Percentiles rank a stretch among this genome's conserved stretches.
These are phyloP conservation scores for Alloteropsis semialata DNA, from an alignment of 176 grass and related monocot genomes.

Conservation along the genomic window DNA sequence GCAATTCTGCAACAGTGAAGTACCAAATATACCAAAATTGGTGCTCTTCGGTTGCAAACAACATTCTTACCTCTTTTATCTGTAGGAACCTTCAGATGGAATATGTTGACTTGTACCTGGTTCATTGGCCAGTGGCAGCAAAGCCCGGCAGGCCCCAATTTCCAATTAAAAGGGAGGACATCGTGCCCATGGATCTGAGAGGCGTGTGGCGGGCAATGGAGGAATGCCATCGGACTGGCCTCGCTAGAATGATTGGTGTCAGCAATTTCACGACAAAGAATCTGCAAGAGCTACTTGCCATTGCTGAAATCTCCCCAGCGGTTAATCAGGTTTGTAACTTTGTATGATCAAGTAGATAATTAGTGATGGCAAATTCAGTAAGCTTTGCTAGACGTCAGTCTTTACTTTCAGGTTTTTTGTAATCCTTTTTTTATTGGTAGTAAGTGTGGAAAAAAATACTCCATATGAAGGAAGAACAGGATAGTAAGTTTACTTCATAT, in stretches of 20 bases:
- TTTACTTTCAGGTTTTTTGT: background rate
- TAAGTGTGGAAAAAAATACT: background rate
- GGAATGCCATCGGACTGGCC: slow-evolving; percentile 50
- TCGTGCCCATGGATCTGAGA: slow-evolving; percentile 39
- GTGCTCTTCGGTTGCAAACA: background rate
- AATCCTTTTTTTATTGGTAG: background rate
- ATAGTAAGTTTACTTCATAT: background rate
- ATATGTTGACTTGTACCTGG: background rate
- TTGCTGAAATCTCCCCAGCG: slow-evolving; percentile 43
- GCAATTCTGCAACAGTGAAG: background rate
- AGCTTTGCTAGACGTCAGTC: background rate
- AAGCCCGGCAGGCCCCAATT: slow-evolving; percentile 19
- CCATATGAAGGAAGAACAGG: background rate
- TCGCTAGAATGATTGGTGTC: slow-evolving; percentile 58
- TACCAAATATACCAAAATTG: background rate
- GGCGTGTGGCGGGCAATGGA: slow-evolving; percentile 63
- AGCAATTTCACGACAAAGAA: slow-evolving; percentile 70
- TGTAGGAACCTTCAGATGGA: slow-evolving; percentile 56
- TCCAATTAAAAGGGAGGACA: slow-evolving; percentile 45
- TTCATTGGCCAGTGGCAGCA: slow-evolving; percentile 7
- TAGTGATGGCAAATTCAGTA: background rate
- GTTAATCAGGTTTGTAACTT: slow-evolving; percentile 65
- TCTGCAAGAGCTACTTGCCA: slow-evolving; percentile 38
- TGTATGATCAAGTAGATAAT: background rate
- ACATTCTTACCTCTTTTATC: background rate